These are phyloP conservation scores for Russula ochroleuca DNA, from an alignment of 768 basidiomycete species.

Conservation along the genomic window DNA sequence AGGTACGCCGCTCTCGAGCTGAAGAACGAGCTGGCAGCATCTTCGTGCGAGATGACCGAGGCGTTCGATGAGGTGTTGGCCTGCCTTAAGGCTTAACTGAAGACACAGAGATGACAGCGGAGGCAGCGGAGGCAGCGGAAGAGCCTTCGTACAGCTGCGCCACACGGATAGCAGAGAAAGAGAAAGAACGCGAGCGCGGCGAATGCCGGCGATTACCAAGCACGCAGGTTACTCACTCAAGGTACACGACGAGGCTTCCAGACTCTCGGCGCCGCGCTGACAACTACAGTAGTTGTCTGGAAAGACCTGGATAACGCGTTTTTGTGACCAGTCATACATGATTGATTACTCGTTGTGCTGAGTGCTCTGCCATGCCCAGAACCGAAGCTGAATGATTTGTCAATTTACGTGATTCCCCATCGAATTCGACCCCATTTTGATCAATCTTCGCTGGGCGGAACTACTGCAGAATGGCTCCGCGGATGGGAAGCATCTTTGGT, in stretches of 20 bases:
- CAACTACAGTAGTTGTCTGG: neutral
- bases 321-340: neutral
- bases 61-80: constrained; percentile 63
- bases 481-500: neutral
- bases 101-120: no score
- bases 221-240: no score
- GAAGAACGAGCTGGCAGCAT: constrained; percentile 54
- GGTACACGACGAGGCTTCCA: no score
- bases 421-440: no score
- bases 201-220: constrained; percentile 17
- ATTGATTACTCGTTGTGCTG: no score
- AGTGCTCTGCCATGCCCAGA: no score
- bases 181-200: constrained; percentile 25
- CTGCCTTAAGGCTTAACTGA: constrained; percentile 45
- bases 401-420: no score
- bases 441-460: no score
- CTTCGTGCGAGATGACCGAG: constrained; percentile 52
- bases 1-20: no score
- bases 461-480: no score
- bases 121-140: constrained; percentile 26
- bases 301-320: neutral
- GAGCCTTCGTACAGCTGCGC: constrained; percentile 25
- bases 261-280: constrained; percentile 8
- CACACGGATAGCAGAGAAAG: constrained; percentile 23
- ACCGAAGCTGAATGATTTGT: no score